Percentiles rank a stretch among this genome's conserved stretches.
Conservation (phyloP, 2,329 filamentous ascomycete species). For the Claviceps sorghi region DNA sequence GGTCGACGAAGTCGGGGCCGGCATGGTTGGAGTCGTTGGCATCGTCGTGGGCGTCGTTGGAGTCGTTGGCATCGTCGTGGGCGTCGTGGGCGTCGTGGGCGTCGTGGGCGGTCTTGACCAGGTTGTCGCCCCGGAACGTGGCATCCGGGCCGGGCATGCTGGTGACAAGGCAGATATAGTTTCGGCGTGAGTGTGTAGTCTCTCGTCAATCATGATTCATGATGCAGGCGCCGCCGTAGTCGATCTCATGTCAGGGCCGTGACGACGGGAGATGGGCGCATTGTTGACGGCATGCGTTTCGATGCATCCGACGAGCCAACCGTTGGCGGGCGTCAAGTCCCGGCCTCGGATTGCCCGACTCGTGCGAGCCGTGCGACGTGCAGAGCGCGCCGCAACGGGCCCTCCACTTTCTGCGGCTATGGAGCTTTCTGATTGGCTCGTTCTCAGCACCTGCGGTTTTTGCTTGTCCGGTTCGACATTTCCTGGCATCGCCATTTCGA, state of each 20-base stretch:
- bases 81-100: conserved; percentile 7
- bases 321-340: no score
- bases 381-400: not conserved
- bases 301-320: not conserved
- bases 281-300: not conserved
- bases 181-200: conserved; percentile 8
- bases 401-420: not conserved
- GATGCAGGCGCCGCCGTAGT: not conserved
- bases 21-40: conserved; percentile 4
- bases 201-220: conserved; percentile 2
- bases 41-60: conserved; percentile 2
- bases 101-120: conserved; percentile 6
- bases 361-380: not conserved
- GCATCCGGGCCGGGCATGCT: not conserved
- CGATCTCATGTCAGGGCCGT: not conserved
- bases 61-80: not conserved
- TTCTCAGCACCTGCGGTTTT: not conserved
- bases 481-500: not conserved
- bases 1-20: conserved; percentile 33
- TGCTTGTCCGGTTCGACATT: not conserved
- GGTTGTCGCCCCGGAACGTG: not conserved
- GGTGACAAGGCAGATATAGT: not conserved
- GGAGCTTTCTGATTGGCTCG: not conserved
- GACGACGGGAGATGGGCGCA: not conserved
- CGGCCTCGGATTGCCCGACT: not conserved